Base-by-base conservation (phyloP, 2,329 filamentous ascomycete species). In the Venturia pyrina region DNA sequence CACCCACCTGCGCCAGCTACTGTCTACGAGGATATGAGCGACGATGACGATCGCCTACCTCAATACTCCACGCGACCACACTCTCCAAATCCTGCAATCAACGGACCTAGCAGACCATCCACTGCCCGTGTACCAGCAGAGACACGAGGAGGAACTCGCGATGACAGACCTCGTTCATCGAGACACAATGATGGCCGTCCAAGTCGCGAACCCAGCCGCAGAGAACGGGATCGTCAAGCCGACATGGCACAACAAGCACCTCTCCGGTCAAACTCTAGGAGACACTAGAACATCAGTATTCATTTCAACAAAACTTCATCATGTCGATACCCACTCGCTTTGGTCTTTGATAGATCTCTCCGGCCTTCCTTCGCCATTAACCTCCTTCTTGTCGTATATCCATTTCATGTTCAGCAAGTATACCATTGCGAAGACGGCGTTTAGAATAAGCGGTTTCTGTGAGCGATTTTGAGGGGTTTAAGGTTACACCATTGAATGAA, bases 21-120 rank as follows among this genome's bases (percentile, higher is more conserved):
- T 5, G 78, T 77, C 1, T 79, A 78, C 57, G 76, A 81, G 67
- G 79, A 81, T 57, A 76, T 78, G 53, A 76, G 78, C 44, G 74
- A 77, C 48, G 62, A 64, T 5, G 62, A 64, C n/a, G 43, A 32
- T n/a, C 21, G 24, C 7, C 37, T 65, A 24, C 63, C 63, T 17
- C 37, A 43, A 17, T 65, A 65, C 43, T 40, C 37, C n/a, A 41
- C 44, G 24, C 28, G 53, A 37, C 48, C 43, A 44, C 15, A 28
- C 5, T 43, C 60, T 3, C 60, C 60, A 46, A 43, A 21, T 28
- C 53, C 28, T 2, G 19, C 24, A 2, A 11, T 24, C 62, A 53
- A 53, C 3, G 48, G 17, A 24, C 63, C 63, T 11, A 65, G 48
- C 21, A 41, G 34, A 32, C 53, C 63, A n/a, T 24, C 37, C 34